Base-by-base conservation (phyloP, 768 basidiomycete species). In the Pleurotus djamor region DNA sequence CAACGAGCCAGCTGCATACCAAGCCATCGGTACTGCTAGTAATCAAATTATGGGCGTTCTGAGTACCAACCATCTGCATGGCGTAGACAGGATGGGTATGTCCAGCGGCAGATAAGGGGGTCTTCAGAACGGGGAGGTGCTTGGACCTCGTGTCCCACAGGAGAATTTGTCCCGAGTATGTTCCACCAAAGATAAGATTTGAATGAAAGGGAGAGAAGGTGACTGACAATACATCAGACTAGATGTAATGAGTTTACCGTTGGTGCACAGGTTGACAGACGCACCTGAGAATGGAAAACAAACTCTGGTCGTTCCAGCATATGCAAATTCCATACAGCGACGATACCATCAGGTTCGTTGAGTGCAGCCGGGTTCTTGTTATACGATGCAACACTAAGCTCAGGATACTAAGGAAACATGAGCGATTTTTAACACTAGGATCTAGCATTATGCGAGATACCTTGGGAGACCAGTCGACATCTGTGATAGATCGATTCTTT, bases 81-180 rank as follows among this genome's bases (percentile, higher is more conserved):
- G 94, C 92, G 75, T 99, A 99, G 41, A 99, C 93, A 0, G 97
- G 97, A 73, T 99, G 96, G 3, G 97, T 98, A 69, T 99, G 97
- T 0, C 97, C 97, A 33, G 94, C 88, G 1, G 96, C 94, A 13
- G 96, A 97, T 43, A 98, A 74, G 0, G 97, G 97, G 4, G 97
- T 97, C 76, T 98, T 99, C 51, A 98, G 79, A 2, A 98, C 94
- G 0, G 97, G 97, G 1, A 98, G 78, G 69, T 97, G 94, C 70
- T 96, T 96, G 1, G 96, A 94, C 49, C 97, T 88, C 6, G 96
- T 98, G 68, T 99, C 97, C 97, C 97, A 99, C 0, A 98, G 83
- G 32, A 99, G 77, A 61, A 99, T 96, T 74, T 98, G 97, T 14
- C 97, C 97, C 33, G 97, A 98, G 70, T 98, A 98, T n/a, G 97